Evolutionary conservation across 805 yeast genomes (phyloP).

Genomic region (Spathaspora boniae): DNA sequence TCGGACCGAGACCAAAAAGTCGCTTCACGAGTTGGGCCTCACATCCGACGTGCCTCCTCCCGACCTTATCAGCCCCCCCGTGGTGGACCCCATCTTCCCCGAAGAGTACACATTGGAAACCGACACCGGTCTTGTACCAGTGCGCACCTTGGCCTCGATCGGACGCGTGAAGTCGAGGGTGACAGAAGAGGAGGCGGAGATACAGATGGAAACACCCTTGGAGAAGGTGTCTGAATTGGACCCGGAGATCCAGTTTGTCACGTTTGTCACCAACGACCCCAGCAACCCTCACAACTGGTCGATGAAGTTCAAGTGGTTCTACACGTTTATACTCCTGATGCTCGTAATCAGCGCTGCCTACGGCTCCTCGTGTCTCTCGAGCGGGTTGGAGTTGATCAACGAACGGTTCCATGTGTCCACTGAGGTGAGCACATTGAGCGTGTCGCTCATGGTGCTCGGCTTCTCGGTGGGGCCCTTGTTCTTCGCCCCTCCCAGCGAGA

Average conservation of each 20-base stretch:
- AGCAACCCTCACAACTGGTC: conserved; percentile 91
- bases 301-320: conserved; percentile 50
- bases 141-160: conserved; percentile 60
- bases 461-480: conserved; percentile 82
- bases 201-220: conserved; percentile 9
- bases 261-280: conserved; percentile 75
- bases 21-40: conserved; percentile 62
- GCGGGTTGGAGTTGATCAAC: conserved; percentile 68
- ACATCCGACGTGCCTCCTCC: conserved; percentile 50
- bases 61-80: conserved; percentile 45
- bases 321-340: conserved; percentile 64
- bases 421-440: conserved; percentile 77
- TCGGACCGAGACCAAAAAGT: conserved; percentile 70
- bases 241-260: conserved; percentile 78
- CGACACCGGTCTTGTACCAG: conserved; percentile 82
- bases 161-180: conserved; percentile 46
- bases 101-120: conserved; percentile 91
- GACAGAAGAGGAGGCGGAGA: conserved; percentile 7
- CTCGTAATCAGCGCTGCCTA: conserved; percentile 88
- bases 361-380: conserved; percentile 88
- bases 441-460: conserved; percentile 86
- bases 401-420: conserved; percentile 65
- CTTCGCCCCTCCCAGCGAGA: conserved; percentile 88
- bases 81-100: conserved; percentile 74
- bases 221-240: conserved; percentile 33